Percentiles rank a stretch among this genome's conserved stretches.
These are phyloP conservation scores for Globisporangium rhizosaccharum DNA, from an alignment of 352 stramenopile species.

Conservation along the genomic window DNA sequence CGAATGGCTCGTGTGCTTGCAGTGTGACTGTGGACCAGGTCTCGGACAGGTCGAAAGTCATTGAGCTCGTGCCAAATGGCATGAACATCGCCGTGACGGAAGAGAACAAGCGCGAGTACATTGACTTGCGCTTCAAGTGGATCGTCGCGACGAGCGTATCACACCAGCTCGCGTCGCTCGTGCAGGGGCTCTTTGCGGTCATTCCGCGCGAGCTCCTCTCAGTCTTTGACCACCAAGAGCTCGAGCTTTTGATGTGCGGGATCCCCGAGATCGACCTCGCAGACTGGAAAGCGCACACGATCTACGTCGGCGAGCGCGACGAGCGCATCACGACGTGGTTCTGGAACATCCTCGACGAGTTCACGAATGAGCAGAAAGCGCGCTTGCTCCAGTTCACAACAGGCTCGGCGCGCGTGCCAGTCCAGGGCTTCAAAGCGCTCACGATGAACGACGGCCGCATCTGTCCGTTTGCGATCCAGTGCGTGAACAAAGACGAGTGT, in stretches of 20 bases:
- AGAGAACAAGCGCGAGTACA: slow-evolving; percentile 96
- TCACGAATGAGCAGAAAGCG: slow-evolving; percentile 94
- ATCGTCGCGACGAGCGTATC: slow-evolving; percentile 78
- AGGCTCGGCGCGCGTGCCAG: slow-evolving; percentile 92
- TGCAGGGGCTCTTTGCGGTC: slow-evolving; percentile 96
- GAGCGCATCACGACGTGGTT: slow-evolving; percentile 95
- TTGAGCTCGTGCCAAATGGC: slow-evolving; percentile 95
- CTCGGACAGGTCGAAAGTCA: slow-evolving; percentile 71
- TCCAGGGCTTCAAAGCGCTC: slow-evolving; percentile 84
- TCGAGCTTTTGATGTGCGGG: slow-evolving; percentile 97
- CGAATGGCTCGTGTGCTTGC: slow-evolving; percentile 3
- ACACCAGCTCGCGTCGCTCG: slow-evolving; percentile 89
- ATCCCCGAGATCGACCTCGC: slow-evolving; percentile 96
- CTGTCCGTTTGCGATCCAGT: slow-evolving; percentile 84
- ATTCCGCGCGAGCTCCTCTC: slow-evolving; percentile 91
- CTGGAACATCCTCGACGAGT: slow-evolving; percentile 94
- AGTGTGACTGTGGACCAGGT: slow-evolving; percentile 75
- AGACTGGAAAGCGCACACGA: slow-evolving; percentile 96
- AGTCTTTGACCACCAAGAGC: slow-evolving; percentile 96
- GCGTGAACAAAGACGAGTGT: slow-evolving; percentile 72
- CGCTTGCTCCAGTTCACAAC: slow-evolving; percentile 98
- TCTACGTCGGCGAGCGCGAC: slow-evolving; percentile 88
- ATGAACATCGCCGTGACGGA: slow-evolving; percentile 94
- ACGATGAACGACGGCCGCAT: slow-evolving; percentile 88
- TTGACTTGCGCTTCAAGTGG: slow-evolving; percentile 89